Percentiles rank a stretch among this genome's conserved stretches.
phyloP scores from a whole-genome alignment of 2,329 filamentous ascomycete species.

The Talaromyces sp. region DNA sequence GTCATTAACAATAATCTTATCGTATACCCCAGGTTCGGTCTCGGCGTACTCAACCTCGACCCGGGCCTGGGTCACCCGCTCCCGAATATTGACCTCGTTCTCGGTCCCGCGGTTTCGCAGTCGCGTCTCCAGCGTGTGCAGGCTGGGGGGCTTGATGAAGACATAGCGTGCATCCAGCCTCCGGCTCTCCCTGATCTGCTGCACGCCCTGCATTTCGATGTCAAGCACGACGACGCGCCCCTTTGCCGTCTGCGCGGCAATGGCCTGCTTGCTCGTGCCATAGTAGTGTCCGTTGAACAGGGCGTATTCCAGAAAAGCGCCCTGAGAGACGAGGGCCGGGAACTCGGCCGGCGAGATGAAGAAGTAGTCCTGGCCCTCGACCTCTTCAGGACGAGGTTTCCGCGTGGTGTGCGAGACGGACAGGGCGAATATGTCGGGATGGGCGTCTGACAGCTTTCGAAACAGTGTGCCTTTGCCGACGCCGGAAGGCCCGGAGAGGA shows the following conservation, averaged over 20 bases:
- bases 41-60: slow-evolving; percentile 69
- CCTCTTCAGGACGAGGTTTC: slow-evolving; percentile 66
- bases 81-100: slow-evolving; percentile 63
- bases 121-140: slow-evolving; percentile 67
- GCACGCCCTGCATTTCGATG: slow-evolving; percentile 98
- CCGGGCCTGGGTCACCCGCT: slow-evolving; percentile 65
- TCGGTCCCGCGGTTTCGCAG: slow-evolving; percentile 74
- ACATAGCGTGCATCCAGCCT: slow-evolving; percentile 72
- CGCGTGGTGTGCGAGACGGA: slow-evolving; percentile 66
- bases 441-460: slow-evolving; percentile 35
- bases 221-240: slow-evolving; percentile 77
- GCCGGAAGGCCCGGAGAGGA: slow-evolving; percentile 36
- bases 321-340: slow-evolving; percentile 57
- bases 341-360: slow-evolving; percentile 67
- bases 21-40: slow-evolving; percentile 55
- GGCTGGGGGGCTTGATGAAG: slow-evolving; percentile 75
- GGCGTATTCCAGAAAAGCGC: slow-evolving; percentile 78
- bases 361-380: slow-evolving; percentile 74
- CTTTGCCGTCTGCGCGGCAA: slow-evolving; percentile 67
- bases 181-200: slow-evolving; percentile 74
- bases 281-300: slow-evolving; percentile 82
- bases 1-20: slow-evolving; percentile 63
- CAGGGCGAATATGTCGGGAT: slow-evolving; percentile 38
- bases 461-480: slow-evolving; percentile 40
- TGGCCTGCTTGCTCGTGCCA: slow-evolving; percentile 75